phyloP scores from a whole-genome alignment of 371 early-diverging fungal species.

The Lichtheimia corymbifera region DNA sequence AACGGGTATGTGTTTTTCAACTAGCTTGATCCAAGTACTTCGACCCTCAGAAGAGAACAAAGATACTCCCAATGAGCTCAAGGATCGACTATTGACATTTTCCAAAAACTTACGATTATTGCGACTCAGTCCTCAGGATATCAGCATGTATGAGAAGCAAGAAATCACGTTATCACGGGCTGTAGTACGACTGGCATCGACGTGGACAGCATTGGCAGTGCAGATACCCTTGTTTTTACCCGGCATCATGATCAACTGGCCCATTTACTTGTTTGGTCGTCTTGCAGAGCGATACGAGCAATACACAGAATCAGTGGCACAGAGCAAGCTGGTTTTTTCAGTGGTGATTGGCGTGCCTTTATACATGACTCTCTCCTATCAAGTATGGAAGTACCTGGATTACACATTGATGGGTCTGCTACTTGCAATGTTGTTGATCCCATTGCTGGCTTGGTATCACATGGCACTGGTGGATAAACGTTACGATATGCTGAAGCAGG shows the following conservation, averaged over 20 bases:
- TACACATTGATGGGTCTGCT: constrained; percentile 32
- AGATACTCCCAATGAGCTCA: constrained; percentile 21
- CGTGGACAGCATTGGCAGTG: constrained; percentile 33
- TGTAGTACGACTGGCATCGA: constrained; percentile 32
- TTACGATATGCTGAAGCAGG: constrained; percentile 47
- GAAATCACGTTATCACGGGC: constrained; percentile 40
- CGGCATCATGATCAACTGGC: constrained; percentile 54
- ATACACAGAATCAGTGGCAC: constrained; percentile 55
- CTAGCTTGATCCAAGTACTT: constrained; percentile 34
- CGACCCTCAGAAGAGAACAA: constrained; percentile 22
- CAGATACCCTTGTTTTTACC: constrained; percentile 61
- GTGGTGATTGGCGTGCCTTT: constrained; percentile 36
- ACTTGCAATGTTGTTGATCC: constrained; percentile 31
- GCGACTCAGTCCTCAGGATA: constrained; percentile 43
- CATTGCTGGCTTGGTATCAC: constrained; percentile 52
- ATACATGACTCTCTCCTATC: constrained; percentile 35
- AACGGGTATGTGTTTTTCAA: background rate
- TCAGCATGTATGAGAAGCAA: constrained; percentile 45
- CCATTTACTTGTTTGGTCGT: constrained; percentile 50
- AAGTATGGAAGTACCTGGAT: constrained; percentile 32
- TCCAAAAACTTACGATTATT: constrained; percentile 36
- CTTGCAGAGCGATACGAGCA: constrained; percentile 47
- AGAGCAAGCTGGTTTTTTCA: constrained; percentile 50
- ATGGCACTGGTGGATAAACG: constrained; percentile 51
- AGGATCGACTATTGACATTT: constrained; percentile 36